Percentiles rank a stretch among this genome's conserved stretches.
Conservation (phyloP, 2,329 filamentous ascomycete species). For the Bipolaris oryzae region DNA sequence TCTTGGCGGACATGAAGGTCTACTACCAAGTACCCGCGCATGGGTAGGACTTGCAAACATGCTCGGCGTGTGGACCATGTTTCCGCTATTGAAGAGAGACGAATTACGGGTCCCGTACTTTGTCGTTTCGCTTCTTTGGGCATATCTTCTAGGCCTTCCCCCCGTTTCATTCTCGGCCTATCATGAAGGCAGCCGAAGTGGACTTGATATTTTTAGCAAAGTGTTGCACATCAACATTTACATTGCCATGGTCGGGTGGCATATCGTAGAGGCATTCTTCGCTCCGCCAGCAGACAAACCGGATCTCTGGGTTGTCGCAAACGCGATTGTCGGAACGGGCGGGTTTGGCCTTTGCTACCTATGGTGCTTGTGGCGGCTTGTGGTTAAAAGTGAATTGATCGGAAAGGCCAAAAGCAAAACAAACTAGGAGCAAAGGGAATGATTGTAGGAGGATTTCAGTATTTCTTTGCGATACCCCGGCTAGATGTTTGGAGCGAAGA, state of each 20-base stretch:
- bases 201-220: conserved; percentile 64
- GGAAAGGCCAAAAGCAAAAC: conserved; percentile 48
- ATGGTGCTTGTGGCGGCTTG: conserved; percentile 81
- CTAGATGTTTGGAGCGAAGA: conserved; percentile 37
- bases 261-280: conserved; percentile 73
- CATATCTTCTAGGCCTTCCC: conserved; percentile 85
- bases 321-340: conserved; percentile 82
- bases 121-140: conserved; percentile 85
- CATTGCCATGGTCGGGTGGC: conserved; percentile 77
- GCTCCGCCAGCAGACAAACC: conserved; percentile 76
- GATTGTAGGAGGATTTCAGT: conserved; percentile 4
- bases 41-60: conserved; percentile 98
- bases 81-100: conserved; percentile 84
- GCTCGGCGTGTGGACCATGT: conserved; percentile 90
- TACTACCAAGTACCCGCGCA: conserved; percentile 75
- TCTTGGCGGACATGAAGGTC: conserved; percentile 76
- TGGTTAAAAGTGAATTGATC: conserved; percentile 62
- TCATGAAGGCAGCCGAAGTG: conserved; percentile 52
- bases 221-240: conserved; percentile 80
- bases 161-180: conserved; percentile 76
- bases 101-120: conserved; percentile 83
- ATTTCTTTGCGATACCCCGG: conserved; percentile 28
- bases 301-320: conserved; percentile 92
- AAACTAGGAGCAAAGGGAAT: conserved; percentile 34
- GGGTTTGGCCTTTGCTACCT: conserved; percentile 88